Evolutionary conservation across 192 early-diverging fungal genomes (phyloP), one percentile per base, ranked within the genome.

Genomic region (Diversispora epigaea): DNA sequence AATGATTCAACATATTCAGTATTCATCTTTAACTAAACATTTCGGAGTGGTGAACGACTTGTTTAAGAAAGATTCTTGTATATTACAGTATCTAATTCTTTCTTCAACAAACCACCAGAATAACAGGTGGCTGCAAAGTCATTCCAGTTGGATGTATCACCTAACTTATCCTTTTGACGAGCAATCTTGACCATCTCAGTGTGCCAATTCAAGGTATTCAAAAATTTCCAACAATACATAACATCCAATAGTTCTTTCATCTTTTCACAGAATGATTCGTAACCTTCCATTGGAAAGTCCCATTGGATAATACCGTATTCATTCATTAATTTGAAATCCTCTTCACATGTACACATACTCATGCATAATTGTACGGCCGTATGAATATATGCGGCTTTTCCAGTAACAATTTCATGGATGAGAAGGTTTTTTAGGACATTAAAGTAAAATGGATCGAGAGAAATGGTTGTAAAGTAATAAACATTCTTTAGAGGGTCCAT

Each of bases 171-270:
- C 39, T 69, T 69, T 6, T 11, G 39, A 32, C 21, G 25, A 39
- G 68, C 68, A 69, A 69, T 69, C 15, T 69, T 69, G 22, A 69
- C 68, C 68, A 69, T 12, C 15, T 69, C 68, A 21, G 68, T 54
- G 32, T 69, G 68, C 68, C 68, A 69, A 6, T 45, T 52, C 44
- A 45, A 47, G 25, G 68, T 54, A 14, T 69, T 69, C 8, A 39
- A 32, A 54, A 69, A 69, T 69, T 69, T 69, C 68, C 68, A 69
- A 40, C 68, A 69, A 69, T 52, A 69, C 68, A 69, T 69, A 69
- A 41, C 7, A 15, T 54, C 50, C 22, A 69, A n/a, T 11, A 69
- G 15, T 8, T 69, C 68, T 5, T 55, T 50, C 68, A 69, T 69
- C 49, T 14, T 49, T 69, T 69, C 50, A 32, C 68, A 21, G 52